These are phyloP conservation scores for Boeremia exigua DNA, from an alignment of 2,329 filamentous ascomycete genomes.

Conservation along the genomic window DNA sequence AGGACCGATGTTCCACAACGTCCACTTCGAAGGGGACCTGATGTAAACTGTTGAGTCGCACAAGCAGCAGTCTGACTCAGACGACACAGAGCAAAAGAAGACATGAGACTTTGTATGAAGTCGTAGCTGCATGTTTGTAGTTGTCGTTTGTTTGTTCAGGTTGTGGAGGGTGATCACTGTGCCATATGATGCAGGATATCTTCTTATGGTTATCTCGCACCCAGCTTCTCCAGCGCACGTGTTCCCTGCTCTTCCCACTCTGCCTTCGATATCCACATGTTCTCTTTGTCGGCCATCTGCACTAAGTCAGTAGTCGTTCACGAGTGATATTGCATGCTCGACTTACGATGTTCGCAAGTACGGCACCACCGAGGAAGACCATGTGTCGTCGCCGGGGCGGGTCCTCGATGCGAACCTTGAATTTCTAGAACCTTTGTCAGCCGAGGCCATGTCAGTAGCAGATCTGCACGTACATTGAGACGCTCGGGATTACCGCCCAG, in stretches of 20 bases:
- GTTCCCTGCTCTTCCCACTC: constrained; percentile 96
- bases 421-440: constrained; percentile 68
- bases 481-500: constrained; percentile 90
- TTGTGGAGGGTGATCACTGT: constrained; percentile 8
- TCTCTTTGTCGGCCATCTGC: constrained; percentile 94
- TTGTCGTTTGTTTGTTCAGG: constrained; percentile 21
- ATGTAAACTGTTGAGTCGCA: neutral
- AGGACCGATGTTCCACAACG: constrained; percentile 9
- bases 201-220: constrained; percentile 69
- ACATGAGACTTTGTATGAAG: neutral
- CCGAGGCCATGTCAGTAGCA: constrained; percentile 4
- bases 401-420: constrained; percentile 99
- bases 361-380: constrained; percentile 98
- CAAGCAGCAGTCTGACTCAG: neutral
- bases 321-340: neutral
- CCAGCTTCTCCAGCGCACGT: constrained; percentile 87
- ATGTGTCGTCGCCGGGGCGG: constrained; percentile 95
- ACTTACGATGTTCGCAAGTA: constrained; percentile 87
- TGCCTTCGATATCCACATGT: constrained; percentile 97
- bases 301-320: constrained; percentile 19
- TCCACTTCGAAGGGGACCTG: neutral
- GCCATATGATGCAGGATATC: constrained; percentile 13
- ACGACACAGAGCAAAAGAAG: neutral
- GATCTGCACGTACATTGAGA: constrained; percentile 64
- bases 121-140: constrained; percentile 5